These are phyloP conservation scores for Chalciporus sp. DNA, from an alignment of 1,284 basidiomycete genomes.

Conservation along the genomic window DNA sequence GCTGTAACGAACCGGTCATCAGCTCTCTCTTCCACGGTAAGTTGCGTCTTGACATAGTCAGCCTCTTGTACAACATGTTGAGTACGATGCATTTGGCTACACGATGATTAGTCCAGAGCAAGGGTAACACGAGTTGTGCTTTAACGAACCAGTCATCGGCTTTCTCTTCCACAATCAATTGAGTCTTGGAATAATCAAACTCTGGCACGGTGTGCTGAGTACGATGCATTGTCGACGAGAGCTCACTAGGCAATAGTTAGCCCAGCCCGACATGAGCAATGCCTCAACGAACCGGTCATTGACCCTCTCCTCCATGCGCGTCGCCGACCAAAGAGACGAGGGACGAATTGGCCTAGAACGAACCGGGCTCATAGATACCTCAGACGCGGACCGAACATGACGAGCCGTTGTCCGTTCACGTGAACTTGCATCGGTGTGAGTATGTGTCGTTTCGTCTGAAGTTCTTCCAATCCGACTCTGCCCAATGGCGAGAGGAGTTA, in stretches of 20 bases:
- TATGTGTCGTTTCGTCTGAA: not conserved
- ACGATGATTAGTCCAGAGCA: conserved; percentile 5
- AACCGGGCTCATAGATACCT: not conserved
- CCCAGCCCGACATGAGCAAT: not conserved
- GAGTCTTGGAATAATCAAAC: not conserved
- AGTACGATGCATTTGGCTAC: conserved; percentile 6
- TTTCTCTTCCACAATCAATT: not conserved
- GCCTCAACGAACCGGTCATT: conserved; percentile 16
- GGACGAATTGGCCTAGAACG: not conserved
- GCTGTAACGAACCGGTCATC: conserved; percentile 16
- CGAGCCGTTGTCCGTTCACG: conserved; percentile 13
- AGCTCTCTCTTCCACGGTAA: not conserved
- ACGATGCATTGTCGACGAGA: not conserved
- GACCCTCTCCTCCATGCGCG: not conserved
- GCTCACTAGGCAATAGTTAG: conserved; percentile 16
- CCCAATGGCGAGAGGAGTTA: not conserved
- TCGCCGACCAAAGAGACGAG: not conserved
- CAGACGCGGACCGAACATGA: conserved; percentile 5
- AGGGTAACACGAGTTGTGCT: not conserved
- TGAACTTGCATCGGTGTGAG: conserved; percentile 1
- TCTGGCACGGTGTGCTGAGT: not conserved
- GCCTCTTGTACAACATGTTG: not conserved
- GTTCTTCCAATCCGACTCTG: not conserved
- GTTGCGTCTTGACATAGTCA: not conserved
- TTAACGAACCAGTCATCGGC: conserved; percentile 17